Conservation (phyloP, 2,329 filamentous ascomycete genomes). For the Trichoderma lentiforme region DNA sequence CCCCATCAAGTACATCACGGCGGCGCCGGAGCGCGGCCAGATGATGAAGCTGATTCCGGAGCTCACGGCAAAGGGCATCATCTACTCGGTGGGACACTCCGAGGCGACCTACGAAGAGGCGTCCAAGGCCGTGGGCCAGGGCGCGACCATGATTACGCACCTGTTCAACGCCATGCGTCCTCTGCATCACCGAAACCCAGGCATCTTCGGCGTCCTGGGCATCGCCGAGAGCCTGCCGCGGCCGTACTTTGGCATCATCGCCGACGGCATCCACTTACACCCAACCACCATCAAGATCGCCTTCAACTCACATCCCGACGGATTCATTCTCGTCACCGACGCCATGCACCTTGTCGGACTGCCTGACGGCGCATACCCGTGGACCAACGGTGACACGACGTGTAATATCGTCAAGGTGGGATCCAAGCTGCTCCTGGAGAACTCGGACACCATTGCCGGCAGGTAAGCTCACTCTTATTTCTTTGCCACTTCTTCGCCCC, state of each 20-base stretch:
- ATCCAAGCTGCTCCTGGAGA: conserved; percentile 69
- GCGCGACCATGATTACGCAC: conserved; percentile 87
- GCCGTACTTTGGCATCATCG: conserved; percentile 85
- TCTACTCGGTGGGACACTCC: conserved; percentile 80
- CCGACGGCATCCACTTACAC: conserved; percentile 87
- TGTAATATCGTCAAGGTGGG: conserved; percentile 68
- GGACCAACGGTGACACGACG: conserved; percentile 68
- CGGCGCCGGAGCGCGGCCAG: conserved; percentile 74
- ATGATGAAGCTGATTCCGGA: conserved; percentile 68
- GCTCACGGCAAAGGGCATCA: conserved; percentile 62
- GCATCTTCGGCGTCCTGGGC: conserved; percentile 82
- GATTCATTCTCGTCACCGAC: conserved; percentile 86
- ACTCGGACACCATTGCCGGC: conserved; percentile 74
- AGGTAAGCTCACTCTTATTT: conserved; percentile 48
- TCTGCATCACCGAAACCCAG: conserved; percentile 85
- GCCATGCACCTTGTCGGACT: conserved; percentile 85
- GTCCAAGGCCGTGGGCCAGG: conserved; percentile 64
- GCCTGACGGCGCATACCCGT: conserved; percentile 79
- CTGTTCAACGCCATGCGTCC: conserved; percentile 93
- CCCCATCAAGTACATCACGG: conserved; percentile 75
- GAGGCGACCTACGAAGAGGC: conserved; percentile 85
- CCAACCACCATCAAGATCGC: conserved; percentile 87
- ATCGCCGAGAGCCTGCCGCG: conserved; percentile 54
- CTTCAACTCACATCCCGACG: conserved; percentile 78
- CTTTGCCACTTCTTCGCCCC: not conserved